Evolutionary conservation across 306 rosid genomes (phyloP).

Genomic region (Trifolium pratense): DNA sequence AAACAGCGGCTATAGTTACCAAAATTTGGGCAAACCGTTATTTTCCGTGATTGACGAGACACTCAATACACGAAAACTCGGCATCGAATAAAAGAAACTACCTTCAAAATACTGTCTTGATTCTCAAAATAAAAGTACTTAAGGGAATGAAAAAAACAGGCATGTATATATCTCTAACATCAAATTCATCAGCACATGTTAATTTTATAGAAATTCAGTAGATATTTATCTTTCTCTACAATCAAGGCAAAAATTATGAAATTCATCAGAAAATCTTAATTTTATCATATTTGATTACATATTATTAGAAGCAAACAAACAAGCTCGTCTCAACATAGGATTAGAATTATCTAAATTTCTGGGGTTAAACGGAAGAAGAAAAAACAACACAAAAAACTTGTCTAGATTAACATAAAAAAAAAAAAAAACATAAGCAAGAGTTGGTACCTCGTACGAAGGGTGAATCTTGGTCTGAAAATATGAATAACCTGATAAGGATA

Average conservation of each 20-base stretch:
- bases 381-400: constrained; percentile 2
- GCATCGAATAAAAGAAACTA: background rate
- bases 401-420: background rate
- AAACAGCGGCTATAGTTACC: too few relatives aligned
- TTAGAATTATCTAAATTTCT: background rate
- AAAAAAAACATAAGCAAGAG: constrained; percentile 6
- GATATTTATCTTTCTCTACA: background rate
- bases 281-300: constrained; percentile 10
- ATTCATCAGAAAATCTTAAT: constrained; percentile 19
- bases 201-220: constrained; percentile 6
- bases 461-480: constrained; percentile 32
- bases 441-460: constrained; percentile 38
- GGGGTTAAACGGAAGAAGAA: constrained; percentile 15
- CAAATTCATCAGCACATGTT: constrained; percentile 15
- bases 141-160: background rate
- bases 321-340: background rate
- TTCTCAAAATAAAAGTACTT: background rate
- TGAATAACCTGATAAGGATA: constrained; percentile 12
- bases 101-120: background rate
- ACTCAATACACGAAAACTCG: background rate
- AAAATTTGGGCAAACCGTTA: too few relatives aligned
- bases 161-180: background rate
- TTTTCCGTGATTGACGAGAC: too few relatives aligned
- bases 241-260: constrained; percentile 3
- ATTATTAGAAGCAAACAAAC: constrained; percentile 20